phyloP scores from a whole-genome alignment of 1,139 yeast genomes.

The Geotrichum fermentans region DNA sequence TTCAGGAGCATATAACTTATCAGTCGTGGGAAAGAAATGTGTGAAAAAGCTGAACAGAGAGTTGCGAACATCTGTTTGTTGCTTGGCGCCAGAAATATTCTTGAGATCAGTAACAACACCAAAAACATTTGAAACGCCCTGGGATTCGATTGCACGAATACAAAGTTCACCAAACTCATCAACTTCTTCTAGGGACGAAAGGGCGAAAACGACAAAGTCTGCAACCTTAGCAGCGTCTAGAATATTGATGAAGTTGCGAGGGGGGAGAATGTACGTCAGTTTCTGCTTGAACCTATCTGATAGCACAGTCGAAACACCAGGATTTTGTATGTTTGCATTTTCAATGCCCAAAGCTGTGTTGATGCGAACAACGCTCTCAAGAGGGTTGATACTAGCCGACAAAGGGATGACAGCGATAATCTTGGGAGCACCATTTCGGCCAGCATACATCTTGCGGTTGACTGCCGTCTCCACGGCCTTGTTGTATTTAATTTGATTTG shows the following conservation, averaged over 20 bases:
- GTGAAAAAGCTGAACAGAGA: slow-evolving; percentile 77
- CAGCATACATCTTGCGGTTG: slow-evolving; percentile 68
- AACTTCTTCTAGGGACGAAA: slow-evolving; percentile 82
- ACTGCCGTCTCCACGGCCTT: slow-evolving; percentile 51
- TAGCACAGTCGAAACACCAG: slow-evolving; percentile 35
- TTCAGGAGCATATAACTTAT: slow-evolving; percentile 70
- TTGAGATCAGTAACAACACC: slow-evolving; percentile 77
- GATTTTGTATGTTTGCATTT: slow-evolving; percentile 35
- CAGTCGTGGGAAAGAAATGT: slow-evolving; percentile 88
- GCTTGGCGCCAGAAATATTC: slow-evolving; percentile 63
- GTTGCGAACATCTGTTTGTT: slow-evolving; percentile 71
- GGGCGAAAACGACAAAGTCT: slow-evolving; percentile 80
- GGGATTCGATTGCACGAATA: slow-evolving; percentile 80
- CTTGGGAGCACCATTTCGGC: slow-evolving; percentile 74
- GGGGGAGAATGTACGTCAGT: slow-evolving; percentile 66
- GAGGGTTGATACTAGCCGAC: slow-evolving; percentile 62
- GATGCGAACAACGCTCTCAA: slow-evolving; percentile 50
- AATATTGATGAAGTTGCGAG: slow-evolving; percentile 58
- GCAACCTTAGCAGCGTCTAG: slow-evolving; percentile 85
- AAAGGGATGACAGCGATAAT: slow-evolving; percentile 76
- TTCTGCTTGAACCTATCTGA: slow-evolving; percentile 68
- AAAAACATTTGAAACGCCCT: slow-evolving; percentile 80
- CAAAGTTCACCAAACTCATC: slow-evolving; percentile 83
- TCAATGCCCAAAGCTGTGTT: slow-evolving; percentile 29
- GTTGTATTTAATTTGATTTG: slow-evolving; percentile 70